phyloP scores from a whole-genome alignment of 176 grass and related monocot species.

The Oryza meridionalis region DNA sequence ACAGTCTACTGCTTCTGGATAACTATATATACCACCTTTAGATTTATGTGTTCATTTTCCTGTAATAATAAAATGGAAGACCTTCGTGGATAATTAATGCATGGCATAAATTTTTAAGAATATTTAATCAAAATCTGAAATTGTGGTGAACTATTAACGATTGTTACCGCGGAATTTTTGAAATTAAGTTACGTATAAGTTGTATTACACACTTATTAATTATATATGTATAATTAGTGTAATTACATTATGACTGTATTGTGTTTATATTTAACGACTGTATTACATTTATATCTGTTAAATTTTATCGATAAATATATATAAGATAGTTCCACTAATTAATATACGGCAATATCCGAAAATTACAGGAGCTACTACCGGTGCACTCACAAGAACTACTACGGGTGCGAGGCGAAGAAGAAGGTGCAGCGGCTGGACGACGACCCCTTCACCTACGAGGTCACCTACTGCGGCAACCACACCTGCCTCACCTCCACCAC shows the following conservation, averaged over 20 bases:
- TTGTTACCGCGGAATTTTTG: no score
- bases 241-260: no score
- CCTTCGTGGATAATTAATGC: neutral
- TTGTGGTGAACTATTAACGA: neutral
- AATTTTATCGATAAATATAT: no score
- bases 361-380: slow-evolving; percentile 81
- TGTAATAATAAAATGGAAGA: neutral
- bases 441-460: slow-evolving; percentile 71
- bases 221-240: no score
- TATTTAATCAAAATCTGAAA: neutral
- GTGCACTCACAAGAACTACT: slow-evolving; percentile 93
- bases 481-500: slow-evolving; percentile 79
- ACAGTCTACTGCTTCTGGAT: no score
- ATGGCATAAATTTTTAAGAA: neutral
- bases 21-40: no score
- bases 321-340: no score
- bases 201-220: no score
- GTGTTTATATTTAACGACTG: no score
- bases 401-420: slow-evolving; percentile 90
- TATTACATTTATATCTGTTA: no score
- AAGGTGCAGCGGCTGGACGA: slow-evolving; percentile 80
- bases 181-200: no score
- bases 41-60: neutral
- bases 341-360: neutral
- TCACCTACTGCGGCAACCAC: slow-evolving; percentile 80